Evolutionary conservation across 2,329 filamentous ascomycete species (phyloP), one percentile per base, ranked within the genome.

Genomic region (Pseudonectria buxi): DNA sequence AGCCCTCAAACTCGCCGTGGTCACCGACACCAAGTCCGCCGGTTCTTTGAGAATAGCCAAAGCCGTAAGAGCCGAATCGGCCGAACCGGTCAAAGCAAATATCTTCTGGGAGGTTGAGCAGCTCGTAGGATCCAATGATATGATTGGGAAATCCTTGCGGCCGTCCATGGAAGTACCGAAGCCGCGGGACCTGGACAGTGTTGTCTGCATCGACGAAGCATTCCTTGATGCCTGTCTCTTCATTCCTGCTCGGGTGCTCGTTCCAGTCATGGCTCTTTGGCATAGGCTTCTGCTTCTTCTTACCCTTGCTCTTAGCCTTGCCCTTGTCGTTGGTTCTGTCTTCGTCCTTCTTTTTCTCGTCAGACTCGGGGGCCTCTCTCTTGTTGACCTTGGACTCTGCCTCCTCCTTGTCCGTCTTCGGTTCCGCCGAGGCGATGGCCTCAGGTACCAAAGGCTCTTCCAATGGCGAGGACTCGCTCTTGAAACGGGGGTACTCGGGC

Each of bases 81-180:
- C 90, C 90, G 56, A 86, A 94, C 2, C 92, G 76, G 49, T 98
- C 92, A 55, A 95, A 95, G 64, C 92, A 98, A 30, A 95, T 76
- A 51, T 94, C 83, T 46, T 94, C 78, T 13, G 83, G 77, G 25
- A 96, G 66, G 1, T 80, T 82, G 10, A 96, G 63, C 27, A 90
- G 60, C 9, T 88, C 78, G 51, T 95, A 89, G 0, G 87, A 94
- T n/a, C 92, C 92, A 53, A 90, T 75, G 3, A 86, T 76, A 39
- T 87, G 76, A 32, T 92, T 78, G 0, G 92, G 92, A 57, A 94
- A 94, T 1, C 89, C 90, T 39, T 76, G 72, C 0, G 88, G 84
- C 3, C 92, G 75, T 3, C 90, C 90, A 10, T 81, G 68, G 49
- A 85, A 89, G 46, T 82, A 83, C 14, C 79, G 78, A 29, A 95